Evolutionary conservation across 345 rosid species (phyloP), one percentile per base, ranked within the genome.

Genomic region (Jatropha curcas): DNA sequence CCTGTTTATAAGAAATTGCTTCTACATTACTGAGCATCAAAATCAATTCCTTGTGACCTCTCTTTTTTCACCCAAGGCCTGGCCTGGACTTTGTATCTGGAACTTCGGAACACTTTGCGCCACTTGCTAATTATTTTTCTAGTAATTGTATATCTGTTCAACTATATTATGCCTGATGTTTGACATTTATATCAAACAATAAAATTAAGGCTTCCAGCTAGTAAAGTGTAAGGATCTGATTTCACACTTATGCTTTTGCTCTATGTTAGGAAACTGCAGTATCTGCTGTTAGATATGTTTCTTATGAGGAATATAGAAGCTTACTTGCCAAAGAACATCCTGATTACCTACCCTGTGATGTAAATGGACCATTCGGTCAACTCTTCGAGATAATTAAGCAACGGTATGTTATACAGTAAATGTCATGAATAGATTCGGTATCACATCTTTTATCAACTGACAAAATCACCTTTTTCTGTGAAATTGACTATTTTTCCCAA

Each of bases 221-320:
- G 25, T 66, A 50, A 53, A 51, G 48, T 51, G 20, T 57, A 6
- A 77, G 45, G 79, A 68, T 66, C 69, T 74, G 72, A 71, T 51
- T 67, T 20, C 46, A 45, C 12, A 55, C 56, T 35, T 57, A 19
- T 61, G 57, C 56, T 79, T 19, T 78, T 41, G 22, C 51, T 64
- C 73, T 69, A 20, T 80, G n/a, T 19, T 65, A 94, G 98, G 87
- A 84, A 82, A 77, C 88, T 48, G 97, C 92, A 85, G 98, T 92
- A 73, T 89, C 98, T 74, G 93, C 88, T 71, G 95, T 94, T 30
- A 92, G 90, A 73, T 92, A 94, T 82, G 64, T 92, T 61, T 78
- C 83, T 60, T 83, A 74, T 65, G 85, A 77, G 70, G 92, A 94
- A 53, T 94, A 92, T 56, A 83, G 74, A 82, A 82, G 76, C 71